phyloP scores from a whole-genome alignment of 2,329 filamentous ascomycete genomes.

The Trichoderma koningiopsis region DNA sequence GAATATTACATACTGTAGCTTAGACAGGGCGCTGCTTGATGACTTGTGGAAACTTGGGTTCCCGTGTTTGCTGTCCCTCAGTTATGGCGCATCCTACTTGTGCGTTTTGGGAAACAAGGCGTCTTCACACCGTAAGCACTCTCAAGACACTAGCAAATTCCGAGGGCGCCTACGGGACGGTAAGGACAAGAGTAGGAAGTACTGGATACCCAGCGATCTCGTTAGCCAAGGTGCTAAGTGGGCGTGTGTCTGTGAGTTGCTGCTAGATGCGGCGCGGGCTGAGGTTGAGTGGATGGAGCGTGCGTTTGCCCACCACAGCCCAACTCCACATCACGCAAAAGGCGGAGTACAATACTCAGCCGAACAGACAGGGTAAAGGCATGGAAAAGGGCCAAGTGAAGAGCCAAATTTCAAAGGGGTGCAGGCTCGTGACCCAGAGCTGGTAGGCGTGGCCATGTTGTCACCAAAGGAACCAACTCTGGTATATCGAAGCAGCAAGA shows the following conservation, averaged over 20 bases:
- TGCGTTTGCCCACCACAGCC: background rate
- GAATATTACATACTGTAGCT: background rate
- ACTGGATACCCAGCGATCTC: background rate
- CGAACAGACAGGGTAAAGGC: background rate
- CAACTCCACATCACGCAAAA: constrained; percentile 5
- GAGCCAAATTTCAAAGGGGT: background rate
- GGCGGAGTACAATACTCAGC: background rate
- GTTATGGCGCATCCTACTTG: background rate
- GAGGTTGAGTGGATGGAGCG: constrained; percentile 7
- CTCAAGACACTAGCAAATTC: background rate
- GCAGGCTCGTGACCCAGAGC: background rate
- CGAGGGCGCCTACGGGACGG: background rate
- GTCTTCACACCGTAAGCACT: background rate
- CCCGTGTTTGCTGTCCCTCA: constrained; percentile 5
- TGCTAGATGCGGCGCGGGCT: constrained; percentile 9
- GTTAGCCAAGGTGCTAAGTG: background rate
- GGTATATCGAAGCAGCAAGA: background rate
- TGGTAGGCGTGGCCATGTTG: background rate
- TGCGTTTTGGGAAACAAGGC: constrained; percentile 1
- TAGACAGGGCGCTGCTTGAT: background rate
- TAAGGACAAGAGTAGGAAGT: background rate
- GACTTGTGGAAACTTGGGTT: background rate
- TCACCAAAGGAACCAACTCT: background rate
- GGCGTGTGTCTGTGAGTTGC: background rate
- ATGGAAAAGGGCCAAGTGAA: background rate